Percentiles rank a stretch among this genome's conserved stretches.
Conservation (phyloP, 495 filamentous ascomycete species). For the Xylaria palmicola region DNA sequence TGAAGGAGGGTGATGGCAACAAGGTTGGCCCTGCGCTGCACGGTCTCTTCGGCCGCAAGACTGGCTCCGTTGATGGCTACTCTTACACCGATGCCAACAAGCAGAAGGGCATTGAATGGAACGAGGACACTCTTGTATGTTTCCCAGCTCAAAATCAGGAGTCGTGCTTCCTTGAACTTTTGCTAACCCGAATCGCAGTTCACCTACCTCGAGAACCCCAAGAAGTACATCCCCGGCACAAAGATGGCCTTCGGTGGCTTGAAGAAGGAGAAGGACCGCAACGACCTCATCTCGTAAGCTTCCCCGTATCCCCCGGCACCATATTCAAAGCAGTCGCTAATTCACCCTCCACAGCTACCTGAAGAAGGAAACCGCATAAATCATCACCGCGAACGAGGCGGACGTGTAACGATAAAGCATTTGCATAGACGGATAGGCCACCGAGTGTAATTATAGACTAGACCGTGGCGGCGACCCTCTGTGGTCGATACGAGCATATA, state of each 20-base stretch:
- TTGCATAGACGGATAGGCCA: slow-evolving; percentile 35
- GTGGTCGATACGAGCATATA: slow-evolving; percentile 27
- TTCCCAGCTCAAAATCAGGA: background rate
- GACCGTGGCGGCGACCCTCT: slow-evolving; percentile 25
- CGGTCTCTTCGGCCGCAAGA: slow-evolving; percentile 97
- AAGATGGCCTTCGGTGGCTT: slow-evolving; percentile 99
- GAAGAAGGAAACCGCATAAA: slow-evolving; percentile 64
- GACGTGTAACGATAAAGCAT: slow-evolving; percentile 36
- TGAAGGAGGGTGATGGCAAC: slow-evolving; percentile 83
- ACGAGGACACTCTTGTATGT: slow-evolving; percentile 81
- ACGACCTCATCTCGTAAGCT: slow-evolving; percentile 96
- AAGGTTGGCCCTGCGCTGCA: slow-evolving; percentile 96
- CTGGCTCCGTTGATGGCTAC: slow-evolving; percentile 86
- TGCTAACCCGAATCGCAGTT: slow-evolving; percentile 39
- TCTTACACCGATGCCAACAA: slow-evolving; percentile 99
- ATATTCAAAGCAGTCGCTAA: background rate
- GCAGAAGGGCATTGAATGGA: slow-evolving; percentile 87
- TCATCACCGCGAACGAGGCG: slow-evolving; percentile 27
- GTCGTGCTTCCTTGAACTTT: background rate
- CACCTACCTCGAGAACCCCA: slow-evolving; percentile 58
- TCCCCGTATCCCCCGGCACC: background rate
- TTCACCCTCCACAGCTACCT: slow-evolving; percentile 52
- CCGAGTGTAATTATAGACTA: slow-evolving; percentile 36
- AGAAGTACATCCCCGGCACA: slow-evolving; percentile 87
- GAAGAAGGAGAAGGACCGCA: slow-evolving; percentile 99